A percentile compares a stretch with the other conserved stretches of the same genome.
phyloP scores from a whole-genome alignment of 805 yeast genomes.

The Torulaspora delbrueckii region DNA sequence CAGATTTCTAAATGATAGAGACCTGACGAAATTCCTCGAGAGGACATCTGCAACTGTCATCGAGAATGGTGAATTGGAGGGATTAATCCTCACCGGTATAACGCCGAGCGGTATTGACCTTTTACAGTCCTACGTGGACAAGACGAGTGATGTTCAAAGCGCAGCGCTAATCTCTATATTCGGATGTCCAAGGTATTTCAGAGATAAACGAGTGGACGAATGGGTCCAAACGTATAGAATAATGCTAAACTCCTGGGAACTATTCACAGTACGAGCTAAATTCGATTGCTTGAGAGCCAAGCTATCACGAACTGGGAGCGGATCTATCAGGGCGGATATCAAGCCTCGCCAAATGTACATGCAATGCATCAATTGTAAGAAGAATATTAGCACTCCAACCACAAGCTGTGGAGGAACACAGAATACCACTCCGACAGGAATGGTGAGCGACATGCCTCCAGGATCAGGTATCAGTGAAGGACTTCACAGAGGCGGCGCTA shows the following conservation, averaged over 20 bases:
- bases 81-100: conserved; percentile 85
- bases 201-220: conserved; percentile 62
- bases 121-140: conserved; percentile 79
- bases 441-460: conserved; percentile 6
- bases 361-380: conserved; percentile 79
- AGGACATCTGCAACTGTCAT: conserved; percentile 68
- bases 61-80: conserved; percentile 80
- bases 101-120: conserved; percentile 79
- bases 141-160: conserved; percentile 87
- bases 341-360: conserved; percentile 71
- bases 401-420: not conserved
- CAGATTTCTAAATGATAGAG: conserved; percentile 75
- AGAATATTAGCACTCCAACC: conserved; percentile 47
- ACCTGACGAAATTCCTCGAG: conserved; percentile 64
- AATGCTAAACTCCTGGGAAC: conserved; percentile 72
- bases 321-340: conserved; percentile 44
- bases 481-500: not conserved
- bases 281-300: conserved; percentile 77
- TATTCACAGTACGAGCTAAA: conserved; percentile 72
- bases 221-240: conserved; percentile 73
- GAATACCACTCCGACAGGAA: conserved; percentile 9
- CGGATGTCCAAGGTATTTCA: conserved; percentile 80
- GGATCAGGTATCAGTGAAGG: conserved; percentile 3
- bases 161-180: conserved; percentile 76
- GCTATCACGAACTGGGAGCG: conserved; percentile 50